Evolutionary conservation across 805 yeast genomes (phyloP), one percentile per base, ranked within the genome.

Genomic region (Teunomyces pallodes): DNA sequence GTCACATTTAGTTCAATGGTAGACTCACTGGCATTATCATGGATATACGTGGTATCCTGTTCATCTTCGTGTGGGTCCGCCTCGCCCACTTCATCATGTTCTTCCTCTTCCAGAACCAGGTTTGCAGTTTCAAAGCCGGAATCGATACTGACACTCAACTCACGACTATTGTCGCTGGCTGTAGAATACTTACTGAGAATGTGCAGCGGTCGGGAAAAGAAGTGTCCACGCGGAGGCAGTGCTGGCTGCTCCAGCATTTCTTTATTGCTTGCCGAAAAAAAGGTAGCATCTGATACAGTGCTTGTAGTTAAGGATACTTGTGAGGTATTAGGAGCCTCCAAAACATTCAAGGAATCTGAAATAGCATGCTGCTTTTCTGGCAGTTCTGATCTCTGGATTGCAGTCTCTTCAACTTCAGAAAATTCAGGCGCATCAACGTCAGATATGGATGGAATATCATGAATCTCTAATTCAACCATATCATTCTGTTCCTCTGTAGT

Each of bases 181-280:
- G 52, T 35, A 12, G 58, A 54, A 45, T 50, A 55, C 43, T 53
- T 56, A 45, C 59, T 56, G 33, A 63, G 52, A 3, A 62, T 59
- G 36, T 61, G 64, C 64, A 61, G 64, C 16, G 67, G 66, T 39
- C 56, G 50, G 8, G 57, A 30, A 45, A 50, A 60, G 20, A 57
- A 45, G 39, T 53, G 53, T 41, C 46, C 14, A 33, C 49, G 36
- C 12, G 54, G 40, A 29, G 44, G n/a, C 44, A 51, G 17, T 35
- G 39, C 33, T 33, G 33, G 42, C 27, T 14, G 46, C n/a, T n/a
- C 20, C 30, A 7, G 38, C 28, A 14, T 40, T 5, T 17, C 13
- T 10, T 46, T 45, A 43, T 49, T 45, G 45, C 32, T 20, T 7
- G 62, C 57, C 20, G 58, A 52, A 45, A 39, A 51, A 46, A 49